Percentiles rank a stretch among this genome's conserved stretches.
Evolutionary conservation across 345 rosid species (phyloP).

Genomic region (Pistacia vera): DNA sequence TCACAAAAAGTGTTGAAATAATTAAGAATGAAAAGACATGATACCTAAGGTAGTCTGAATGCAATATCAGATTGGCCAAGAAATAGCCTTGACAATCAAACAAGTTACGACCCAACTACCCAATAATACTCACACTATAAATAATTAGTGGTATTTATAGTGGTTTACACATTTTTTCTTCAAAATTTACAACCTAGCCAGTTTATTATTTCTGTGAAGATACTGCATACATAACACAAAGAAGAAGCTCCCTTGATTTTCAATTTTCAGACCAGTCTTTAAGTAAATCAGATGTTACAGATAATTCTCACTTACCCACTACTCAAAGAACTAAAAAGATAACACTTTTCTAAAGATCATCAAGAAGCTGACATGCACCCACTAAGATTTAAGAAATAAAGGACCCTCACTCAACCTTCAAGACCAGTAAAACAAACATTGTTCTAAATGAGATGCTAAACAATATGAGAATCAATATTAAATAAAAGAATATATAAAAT

Average conservation of each 20-base stretch:
- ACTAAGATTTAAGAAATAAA: background rate
- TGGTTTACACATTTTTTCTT: background rate
- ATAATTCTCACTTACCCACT: background rate
- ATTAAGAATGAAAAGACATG: background rate
- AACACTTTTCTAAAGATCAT: background rate
- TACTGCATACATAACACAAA: background rate
- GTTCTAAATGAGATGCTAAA: background rate
- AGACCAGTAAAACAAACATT: background rate
- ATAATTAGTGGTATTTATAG: background rate
- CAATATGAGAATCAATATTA: background rate
- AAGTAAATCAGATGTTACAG: background rate
- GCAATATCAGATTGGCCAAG: background rate
- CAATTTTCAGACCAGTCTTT: background rate
- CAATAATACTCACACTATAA: background rate
- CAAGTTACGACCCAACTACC: background rate
- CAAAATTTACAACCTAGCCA: background rate
- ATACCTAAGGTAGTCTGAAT: background rate
- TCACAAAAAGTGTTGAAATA: background rate
- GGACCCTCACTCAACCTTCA: background rate
- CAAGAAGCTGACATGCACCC: background rate
- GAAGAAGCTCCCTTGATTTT: background rate
- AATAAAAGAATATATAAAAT: background rate
- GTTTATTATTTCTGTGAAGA: background rate
- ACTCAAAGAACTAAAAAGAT: background rate
- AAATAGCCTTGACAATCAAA: background rate